Evolutionary conservation across 129 eudicot species (phyloP).

Genomic region (Artemisia tridentata): DNA sequence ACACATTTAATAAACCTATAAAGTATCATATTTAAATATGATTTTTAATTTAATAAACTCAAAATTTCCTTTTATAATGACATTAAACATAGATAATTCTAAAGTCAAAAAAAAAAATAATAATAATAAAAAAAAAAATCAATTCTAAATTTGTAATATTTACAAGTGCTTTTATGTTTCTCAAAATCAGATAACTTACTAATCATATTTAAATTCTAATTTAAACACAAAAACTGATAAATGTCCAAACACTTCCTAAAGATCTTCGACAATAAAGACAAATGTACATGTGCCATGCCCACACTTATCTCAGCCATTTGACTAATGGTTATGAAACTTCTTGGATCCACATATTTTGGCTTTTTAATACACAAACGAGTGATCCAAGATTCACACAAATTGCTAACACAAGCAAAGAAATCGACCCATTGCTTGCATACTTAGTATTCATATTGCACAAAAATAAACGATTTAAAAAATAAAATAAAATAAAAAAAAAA

Average conservation of each 20-base stretch:
- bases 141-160: too few species aligned
- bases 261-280: conserved; percentile 14
- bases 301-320: conserved; percentile 23
- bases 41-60: too few species aligned
- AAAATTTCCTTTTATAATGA: too few species aligned
- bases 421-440: conserved; percentile 16
- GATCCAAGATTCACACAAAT: conserved; percentile 39
- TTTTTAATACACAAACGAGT: conserved; percentile 19
- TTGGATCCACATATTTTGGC: conserved; percentile 38
- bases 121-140: too few species aligned
- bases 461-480: conserved; percentile 9
- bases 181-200: neutral
- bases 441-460: conserved; percentile 5
- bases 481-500: too few species aligned
- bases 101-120: too few species aligned
- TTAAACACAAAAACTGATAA: neutral
- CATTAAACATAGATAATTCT: too few species aligned
- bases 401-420: conserved; percentile 32
- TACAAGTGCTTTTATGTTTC: neutral
- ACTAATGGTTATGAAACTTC: conserved; percentile 11
- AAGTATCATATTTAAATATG: too few species aligned
- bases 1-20: too few species aligned
- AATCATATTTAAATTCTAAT: neutral
- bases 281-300: conserved; percentile 23
- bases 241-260: conserved; percentile 8